phyloP scores from a whole-genome alignment of 805 yeast species.

The Clavispora santaluciae region DNA sequence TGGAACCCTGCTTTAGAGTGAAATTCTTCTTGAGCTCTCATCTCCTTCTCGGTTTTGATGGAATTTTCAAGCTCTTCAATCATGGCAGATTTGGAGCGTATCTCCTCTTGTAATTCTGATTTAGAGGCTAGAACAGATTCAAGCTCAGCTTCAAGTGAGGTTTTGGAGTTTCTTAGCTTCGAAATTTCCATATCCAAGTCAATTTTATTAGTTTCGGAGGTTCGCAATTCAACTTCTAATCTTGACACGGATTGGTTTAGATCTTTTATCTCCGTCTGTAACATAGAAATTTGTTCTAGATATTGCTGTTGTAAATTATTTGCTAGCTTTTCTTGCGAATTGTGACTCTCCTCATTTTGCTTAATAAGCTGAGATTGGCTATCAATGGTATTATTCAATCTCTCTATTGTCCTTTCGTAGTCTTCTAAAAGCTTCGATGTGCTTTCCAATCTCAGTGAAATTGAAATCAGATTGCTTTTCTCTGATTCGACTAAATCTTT shows the following conservation, averaged over 20 bases:
- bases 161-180: not conserved
- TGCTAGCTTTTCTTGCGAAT: not conserved
- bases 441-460: not conserved
- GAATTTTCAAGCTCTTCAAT: constrained; percentile 5
- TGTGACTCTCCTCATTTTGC: not conserved
- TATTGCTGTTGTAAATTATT: not conserved
- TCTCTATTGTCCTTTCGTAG: not conserved
- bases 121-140: too few species aligned
- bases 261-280: constrained; percentile 1
- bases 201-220: constrained; percentile 9
- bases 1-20: not conserved
- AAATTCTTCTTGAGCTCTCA: not conserved
- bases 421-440: not conserved
- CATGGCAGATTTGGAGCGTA: not conserved
- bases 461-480: not conserved
- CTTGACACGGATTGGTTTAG: constrained; percentile 2
- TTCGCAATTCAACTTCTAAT: not conserved
- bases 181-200: constrained; percentile 7
- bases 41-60: not conserved
- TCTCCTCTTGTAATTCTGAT: too few species aligned
- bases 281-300: not conserved
- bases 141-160: not conserved
- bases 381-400: not conserved
- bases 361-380: not conserved
- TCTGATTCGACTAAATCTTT: not conserved